Conservation (phyloP, 1,139 yeast species). For the Debaryomyces singareniensis region DNA sequence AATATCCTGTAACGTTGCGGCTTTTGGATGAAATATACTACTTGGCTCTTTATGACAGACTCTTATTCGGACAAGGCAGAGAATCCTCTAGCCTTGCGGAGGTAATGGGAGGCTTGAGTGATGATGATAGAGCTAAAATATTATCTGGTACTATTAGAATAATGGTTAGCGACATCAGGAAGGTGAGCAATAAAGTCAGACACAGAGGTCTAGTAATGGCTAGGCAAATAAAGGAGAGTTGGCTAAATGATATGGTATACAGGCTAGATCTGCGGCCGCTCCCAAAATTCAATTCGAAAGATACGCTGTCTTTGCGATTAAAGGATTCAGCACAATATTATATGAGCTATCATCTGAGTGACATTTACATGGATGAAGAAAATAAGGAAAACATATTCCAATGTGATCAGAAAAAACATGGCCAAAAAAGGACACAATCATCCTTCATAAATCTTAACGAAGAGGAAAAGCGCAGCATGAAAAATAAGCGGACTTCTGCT, state of each 20-base stretch:
- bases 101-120: slow-evolving; percentile 5
- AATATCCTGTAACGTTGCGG: slow-evolving; percentile 7
- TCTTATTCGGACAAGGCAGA: slow-evolving; percentile 12
- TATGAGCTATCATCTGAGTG: not conserved
- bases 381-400: not conserved
- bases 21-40: slow-evolving; percentile 23
- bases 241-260: slow-evolving; percentile 8
- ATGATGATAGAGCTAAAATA: slow-evolving; percentile 7
- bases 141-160: slow-evolving; percentile 6
- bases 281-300: not conserved
- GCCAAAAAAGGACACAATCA: not conserved
- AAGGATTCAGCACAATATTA: not conserved
- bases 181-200: slow-evolving; percentile 5
- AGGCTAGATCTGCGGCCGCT: slow-evolving; percentile 4
- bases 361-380: not conserved
- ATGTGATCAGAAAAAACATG: not conserved
- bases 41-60: slow-evolving; percentile 21
- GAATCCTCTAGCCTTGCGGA: slow-evolving; percentile 4
- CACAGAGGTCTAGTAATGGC: slow-evolving; percentile 12
- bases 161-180: slow-evolving; percentile 12
- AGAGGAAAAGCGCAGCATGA: not conserved
- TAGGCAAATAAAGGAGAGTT: slow-evolving; percentile 9
- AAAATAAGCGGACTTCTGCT: not conserved
- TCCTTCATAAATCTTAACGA: not conserved
- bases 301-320: no score